Evolutionary conservation across 2,329 filamentous ascomycete genomes (phyloP), one percentile per base, ranked within the genome.

Genomic region (Domatiomyces catenatus): DNA sequence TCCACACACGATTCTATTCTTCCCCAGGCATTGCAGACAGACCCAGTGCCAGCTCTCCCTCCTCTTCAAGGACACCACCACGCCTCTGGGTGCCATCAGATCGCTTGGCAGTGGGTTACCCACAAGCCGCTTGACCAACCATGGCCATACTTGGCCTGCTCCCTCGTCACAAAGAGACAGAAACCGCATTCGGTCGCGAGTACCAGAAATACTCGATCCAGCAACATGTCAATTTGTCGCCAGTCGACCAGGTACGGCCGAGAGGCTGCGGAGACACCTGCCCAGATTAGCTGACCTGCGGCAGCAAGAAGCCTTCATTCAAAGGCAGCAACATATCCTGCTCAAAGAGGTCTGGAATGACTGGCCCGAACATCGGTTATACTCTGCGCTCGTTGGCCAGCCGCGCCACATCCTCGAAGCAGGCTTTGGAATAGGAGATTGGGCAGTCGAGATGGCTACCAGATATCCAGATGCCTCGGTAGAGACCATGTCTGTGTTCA

Each of bases 201-300:
- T 56, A 48, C 42, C 54, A 56, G 52, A 52, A 52, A 12, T 53
- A 56, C 43, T 50, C 51, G 1, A 42, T 56, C 17, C 32, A 44
- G 20, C 42, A 48, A 44, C 49, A 54, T 20, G 50, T 50, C 12
- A 53, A 56, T 43, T 48, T 52, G 15, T 49, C 47, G 4, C 54
- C 54, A 8, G 36, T 53, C 17, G 54, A 56, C 42, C 17, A 47
- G 19, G 45, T 47, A 47, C 20, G 45, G n/a, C 22, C n/a, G 8
- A 19, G 22, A 20, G 10, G 10, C 43, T 24, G 3, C 22, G 22
- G 19, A 20, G 12, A n/a, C 18, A 45, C n/a, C 19, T 20, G 19
- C 43, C n/a, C 10, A 45, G 43, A 20, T 19, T 12, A 45, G 19
- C 18, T 26, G 22, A 45, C 22, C 19, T 45, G 22, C 12, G 22